Evolutionary conservation across 352 stramenopile genomes (phyloP).

Genomic region (Peronospora farinosa): DNA sequence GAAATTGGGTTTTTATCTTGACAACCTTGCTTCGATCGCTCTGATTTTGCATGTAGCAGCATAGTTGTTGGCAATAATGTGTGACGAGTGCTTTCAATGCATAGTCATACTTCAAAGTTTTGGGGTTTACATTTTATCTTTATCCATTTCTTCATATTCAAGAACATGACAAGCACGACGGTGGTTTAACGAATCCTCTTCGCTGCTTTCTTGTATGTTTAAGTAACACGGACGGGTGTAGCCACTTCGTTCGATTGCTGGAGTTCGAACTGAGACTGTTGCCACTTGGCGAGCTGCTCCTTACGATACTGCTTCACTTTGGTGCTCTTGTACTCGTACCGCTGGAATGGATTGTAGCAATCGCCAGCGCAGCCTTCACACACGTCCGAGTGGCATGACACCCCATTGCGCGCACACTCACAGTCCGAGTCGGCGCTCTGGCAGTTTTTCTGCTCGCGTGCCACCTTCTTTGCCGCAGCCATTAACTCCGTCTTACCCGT

Average conservation of each 20-base stretch:
- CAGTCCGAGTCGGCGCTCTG: constrained; percentile 47
- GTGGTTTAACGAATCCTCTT: background rate
- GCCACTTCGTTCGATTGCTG: constrained; percentile 16
- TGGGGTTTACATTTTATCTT: constrained; percentile 9
- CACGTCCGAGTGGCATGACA: constrained; percentile 67
- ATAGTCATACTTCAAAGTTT: constrained; percentile 5
- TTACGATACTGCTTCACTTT: constrained; percentile 69
- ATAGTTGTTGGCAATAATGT: background rate
- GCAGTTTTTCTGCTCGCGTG: constrained; percentile 68
- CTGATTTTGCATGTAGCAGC: background rate
- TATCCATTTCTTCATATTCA: constrained; percentile 14
- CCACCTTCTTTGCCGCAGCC: constrained; percentile 55
- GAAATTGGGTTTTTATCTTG: constrained; percentile 28
- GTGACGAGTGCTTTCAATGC: background rate
- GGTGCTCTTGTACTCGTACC: constrained; percentile 71
- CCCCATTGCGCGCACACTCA: constrained; percentile 69
- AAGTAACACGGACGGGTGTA: constrained; percentile 31
- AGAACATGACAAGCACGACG: constrained; percentile 6
- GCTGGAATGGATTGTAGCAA: constrained; percentile 64
- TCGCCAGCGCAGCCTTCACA: constrained; percentile 66
- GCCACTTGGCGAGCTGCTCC: constrained; percentile 59
- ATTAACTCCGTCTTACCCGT: constrained; percentile 65
- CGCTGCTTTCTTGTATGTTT: constrained; percentile 2
- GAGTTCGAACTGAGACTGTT: constrained; percentile 19
- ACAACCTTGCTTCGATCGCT: constrained; percentile 3